These are phyloP conservation scores for Cyclotella sp. DNA, from an alignment of 108 stramenopile species.

Conservation along the genomic window DNA sequence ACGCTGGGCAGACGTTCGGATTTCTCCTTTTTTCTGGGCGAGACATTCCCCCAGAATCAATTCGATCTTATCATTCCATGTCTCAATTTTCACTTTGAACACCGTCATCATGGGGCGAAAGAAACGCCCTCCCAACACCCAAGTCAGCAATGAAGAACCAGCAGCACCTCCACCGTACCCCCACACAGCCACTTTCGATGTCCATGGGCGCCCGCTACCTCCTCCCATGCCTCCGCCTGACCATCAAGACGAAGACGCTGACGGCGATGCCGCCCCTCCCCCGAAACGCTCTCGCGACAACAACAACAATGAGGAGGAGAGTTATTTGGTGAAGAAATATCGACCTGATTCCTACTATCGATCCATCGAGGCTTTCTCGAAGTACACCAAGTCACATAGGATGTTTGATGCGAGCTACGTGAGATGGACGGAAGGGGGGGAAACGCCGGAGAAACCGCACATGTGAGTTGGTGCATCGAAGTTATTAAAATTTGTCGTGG, in stretches of 20 bases:
- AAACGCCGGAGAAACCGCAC: slow-evolving; percentile 74
- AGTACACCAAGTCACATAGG: slow-evolving; percentile 87
- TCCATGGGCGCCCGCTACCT: slow-evolving; percentile 23
- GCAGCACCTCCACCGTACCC: slow-evolving; percentile 12
- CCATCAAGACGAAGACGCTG: neutral
- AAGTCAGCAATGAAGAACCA: slow-evolving; percentile 4
- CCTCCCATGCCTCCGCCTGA: slow-evolving; percentile 13
- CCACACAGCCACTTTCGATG: slow-evolving; percentile 21
- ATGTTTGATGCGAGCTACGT: slow-evolving; percentile 86
- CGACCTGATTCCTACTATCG: slow-evolving; percentile 75
- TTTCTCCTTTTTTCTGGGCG: neutral
- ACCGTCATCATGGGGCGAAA: slow-evolving; percentile 61
- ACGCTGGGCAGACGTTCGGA: too few relatives aligned
- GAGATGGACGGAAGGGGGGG: slow-evolving; percentile 63
- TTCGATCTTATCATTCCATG: neutral
- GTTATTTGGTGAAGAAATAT: slow-evolving; percentile 85
- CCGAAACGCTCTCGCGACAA: slow-evolving; percentile 24
- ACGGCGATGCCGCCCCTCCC: slow-evolving; percentile 6
- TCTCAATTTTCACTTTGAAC: neutral
- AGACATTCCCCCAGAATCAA: neutral
- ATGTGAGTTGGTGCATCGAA: slow-evolving; percentile 36
- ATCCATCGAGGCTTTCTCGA: slow-evolving; percentile 85
- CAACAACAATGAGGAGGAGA: slow-evolving; percentile 20
- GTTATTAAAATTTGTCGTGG: neutral
- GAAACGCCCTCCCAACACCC: slow-evolving; percentile 48